Conservation (phyloP, 2,329 filamentous ascomycete species). For the Trichoderma koningiopsis region DNA sequence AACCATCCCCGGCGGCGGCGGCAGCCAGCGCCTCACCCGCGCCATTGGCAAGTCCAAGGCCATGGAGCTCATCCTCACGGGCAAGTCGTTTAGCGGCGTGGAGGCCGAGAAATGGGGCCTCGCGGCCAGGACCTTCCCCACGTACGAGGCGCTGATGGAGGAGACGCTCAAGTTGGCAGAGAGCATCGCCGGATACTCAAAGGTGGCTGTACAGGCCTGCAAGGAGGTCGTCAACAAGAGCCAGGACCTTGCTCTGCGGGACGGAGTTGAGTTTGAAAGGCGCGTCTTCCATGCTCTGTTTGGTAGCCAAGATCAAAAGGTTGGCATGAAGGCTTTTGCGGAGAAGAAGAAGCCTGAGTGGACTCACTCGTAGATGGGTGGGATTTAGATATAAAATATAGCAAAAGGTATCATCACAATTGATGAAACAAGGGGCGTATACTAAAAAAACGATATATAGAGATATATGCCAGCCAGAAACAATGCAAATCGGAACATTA, state of each 20-base stretch:
- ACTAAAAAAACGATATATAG: not conserved
- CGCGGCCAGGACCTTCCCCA: conserved; percentile 78
- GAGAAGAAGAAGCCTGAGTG: conserved; percentile 94
- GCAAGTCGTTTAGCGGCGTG: conserved; percentile 77
- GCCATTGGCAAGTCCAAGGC: conserved; percentile 82
- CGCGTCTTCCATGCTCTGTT: conserved; percentile 91
- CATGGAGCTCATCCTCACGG: conserved; percentile 90
- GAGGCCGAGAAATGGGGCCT: conserved; percentile 91
- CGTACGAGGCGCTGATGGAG: conserved; percentile 78
- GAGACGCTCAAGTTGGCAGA: conserved; percentile 81
- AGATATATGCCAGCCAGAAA: not conserved
- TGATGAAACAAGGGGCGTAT: not conserved
- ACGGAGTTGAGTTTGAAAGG: conserved; percentile 94
- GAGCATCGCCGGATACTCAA: conserved; percentile 84
- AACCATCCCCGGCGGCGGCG: conserved; percentile 87
- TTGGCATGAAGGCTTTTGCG: conserved; percentile 93
- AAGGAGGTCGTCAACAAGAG: conserved; percentile 99
- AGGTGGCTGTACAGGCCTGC: conserved; percentile 81
- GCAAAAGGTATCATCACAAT: not conserved
- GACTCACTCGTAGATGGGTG: conserved; percentile 66
- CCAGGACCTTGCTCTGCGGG: conserved; percentile 82
- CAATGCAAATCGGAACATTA: not conserved
- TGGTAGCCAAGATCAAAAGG: conserved; percentile 94
- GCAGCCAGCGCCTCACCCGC: conserved; percentile 82
- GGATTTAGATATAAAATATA: not conserved